Conservation (phyloP, 1,284 basidiomycete species). For the Chalciporus sp. region DNA sequence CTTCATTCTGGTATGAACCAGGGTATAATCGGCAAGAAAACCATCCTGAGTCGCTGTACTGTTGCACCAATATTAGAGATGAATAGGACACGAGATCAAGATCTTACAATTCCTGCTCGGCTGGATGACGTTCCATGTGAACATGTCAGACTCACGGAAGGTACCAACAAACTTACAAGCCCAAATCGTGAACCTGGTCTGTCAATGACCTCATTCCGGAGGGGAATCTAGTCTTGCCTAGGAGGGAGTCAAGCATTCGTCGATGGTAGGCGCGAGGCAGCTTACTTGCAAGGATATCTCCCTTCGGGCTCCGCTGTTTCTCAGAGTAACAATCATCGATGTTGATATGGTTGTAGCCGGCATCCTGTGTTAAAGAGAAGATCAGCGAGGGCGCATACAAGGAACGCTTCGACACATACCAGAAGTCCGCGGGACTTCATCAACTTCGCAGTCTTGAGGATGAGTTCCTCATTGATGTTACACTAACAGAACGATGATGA, state of each 20-base stretch:
- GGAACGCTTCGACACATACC: slow-evolving; percentile 33
- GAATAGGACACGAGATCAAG: neutral
- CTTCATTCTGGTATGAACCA: slow-evolving; percentile 35
- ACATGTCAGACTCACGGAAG: neutral
- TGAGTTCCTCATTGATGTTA: slow-evolving; percentile 52
- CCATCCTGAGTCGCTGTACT: slow-evolving; percentile 38
- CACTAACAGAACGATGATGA: slow-evolving; percentile 43
- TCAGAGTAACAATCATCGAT: slow-evolving; percentile 63
- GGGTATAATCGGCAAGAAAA: slow-evolving; percentile 38
- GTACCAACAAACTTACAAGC: slow-evolving; percentile 43
- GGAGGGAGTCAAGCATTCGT: slow-evolving; percentile 1
- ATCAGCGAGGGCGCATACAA: neutral
- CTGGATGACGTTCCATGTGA: slow-evolving; percentile 30
- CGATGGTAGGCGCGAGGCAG: neutral
- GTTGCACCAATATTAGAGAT: slow-evolving; percentile 4
- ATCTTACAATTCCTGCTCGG: slow-evolving; percentile 53
- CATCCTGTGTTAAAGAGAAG: slow-evolving; percentile 38
- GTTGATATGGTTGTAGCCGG: slow-evolving; percentile 56
- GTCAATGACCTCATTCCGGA: slow-evolving; percentile 55
- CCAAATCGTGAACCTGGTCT: slow-evolving; percentile 50
- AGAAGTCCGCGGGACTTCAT: slow-evolving; percentile 52
- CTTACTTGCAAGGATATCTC: slow-evolving; percentile 49
- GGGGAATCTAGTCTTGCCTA: slow-evolving; percentile 50
- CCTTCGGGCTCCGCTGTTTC: slow-evolving; percentile 46
- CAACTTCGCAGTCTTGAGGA: slow-evolving; percentile 48